These are phyloP conservation scores for Fennellomyces sp. DNA, from an alignment of 371 early-diverging fungal species.

Conservation along the genomic window DNA sequence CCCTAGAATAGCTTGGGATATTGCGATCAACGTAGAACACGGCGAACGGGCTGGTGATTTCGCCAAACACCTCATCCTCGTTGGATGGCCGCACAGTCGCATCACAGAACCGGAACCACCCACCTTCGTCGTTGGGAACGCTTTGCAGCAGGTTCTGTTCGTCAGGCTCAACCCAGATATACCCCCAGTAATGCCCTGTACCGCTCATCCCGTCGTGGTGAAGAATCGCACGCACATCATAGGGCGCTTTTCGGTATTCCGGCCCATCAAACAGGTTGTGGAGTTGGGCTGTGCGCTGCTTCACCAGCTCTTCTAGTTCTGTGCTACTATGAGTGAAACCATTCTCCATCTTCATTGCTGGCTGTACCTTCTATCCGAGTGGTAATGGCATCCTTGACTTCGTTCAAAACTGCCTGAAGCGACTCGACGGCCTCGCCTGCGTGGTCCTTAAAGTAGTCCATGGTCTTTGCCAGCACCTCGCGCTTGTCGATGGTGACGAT, in stretches of 20 bases:
- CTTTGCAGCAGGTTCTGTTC: conserved; percentile 16
- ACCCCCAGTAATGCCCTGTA: conserved; percentile 51
- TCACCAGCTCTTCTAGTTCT: conserved; percentile 20
- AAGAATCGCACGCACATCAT: conserved; percentile 37
- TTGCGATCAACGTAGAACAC: conserved; percentile 30
- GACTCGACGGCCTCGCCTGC: not conserved
- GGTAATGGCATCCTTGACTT: conserved; percentile 11
- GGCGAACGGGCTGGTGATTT: conserved; percentile 27
- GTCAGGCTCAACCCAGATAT: conserved; percentile 33
- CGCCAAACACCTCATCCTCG: conserved; percentile 30
- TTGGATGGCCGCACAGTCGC: conserved; percentile 32
- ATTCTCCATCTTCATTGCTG: no score
- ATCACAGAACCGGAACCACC: conserved; percentile 51
- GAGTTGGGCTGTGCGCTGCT: conserved; percentile 3
- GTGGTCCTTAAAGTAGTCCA: conserved; percentile 23
- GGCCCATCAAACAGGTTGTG: conserved; percentile 23
- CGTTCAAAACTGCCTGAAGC: conserved; percentile 1
- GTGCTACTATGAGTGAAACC: not conserved
- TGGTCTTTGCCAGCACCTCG: conserved; percentile 15
- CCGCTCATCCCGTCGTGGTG: conserved; percentile 44
- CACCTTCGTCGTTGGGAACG: conserved; percentile 15
- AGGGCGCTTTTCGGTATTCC: conserved; percentile 29
- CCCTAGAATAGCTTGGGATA: not conserved
- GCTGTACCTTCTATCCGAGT: conserved; percentile 18
- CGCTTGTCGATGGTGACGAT: conserved; percentile 12